Evolutionary conservation across 306 rosid genomes (phyloP).

Genomic region (Casuarina cunninghamiana): DNA sequence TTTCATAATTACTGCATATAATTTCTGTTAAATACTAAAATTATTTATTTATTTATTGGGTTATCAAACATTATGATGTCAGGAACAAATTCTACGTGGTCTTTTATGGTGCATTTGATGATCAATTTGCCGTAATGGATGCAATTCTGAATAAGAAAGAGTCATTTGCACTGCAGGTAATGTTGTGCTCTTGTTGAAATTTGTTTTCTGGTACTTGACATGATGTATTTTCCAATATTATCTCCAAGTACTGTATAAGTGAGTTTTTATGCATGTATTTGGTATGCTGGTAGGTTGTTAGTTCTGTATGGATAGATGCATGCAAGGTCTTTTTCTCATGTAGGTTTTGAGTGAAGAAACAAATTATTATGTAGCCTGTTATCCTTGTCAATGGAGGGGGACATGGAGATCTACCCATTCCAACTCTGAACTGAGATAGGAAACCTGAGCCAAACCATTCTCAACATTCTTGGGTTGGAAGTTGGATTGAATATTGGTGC

Average conservation of each 20-base stretch:
- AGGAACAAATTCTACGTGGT: slow-evolving; percentile 70
- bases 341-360: neutral
- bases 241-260: neutral
- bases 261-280: neutral
- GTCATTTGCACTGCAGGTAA: slow-evolving; percentile 76
- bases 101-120: slow-evolving; percentile 85
- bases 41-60: slow-evolving; percentile 17
- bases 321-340: neutral
- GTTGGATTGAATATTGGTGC: no score
- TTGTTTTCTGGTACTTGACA: slow-evolving; percentile 26
- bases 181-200: slow-evolving; percentile 36
- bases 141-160: slow-evolving; percentile 85
- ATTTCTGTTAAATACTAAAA: slow-evolving; percentile 33
- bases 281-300: neutral
- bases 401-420: no score
- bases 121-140: slow-evolving; percentile 81
- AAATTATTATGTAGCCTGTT: neutral
- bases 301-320: neutral
- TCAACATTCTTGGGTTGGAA: no score
- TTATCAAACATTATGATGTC: slow-evolving; percentile 25
- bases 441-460: no score
- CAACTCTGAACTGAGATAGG: no score
- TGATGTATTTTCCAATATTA: slow-evolving; percentile 4
- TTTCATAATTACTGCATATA: slow-evolving; percentile 19
- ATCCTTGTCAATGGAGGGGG: neutral